Conservation (phyloP, 768 basidiomycete species). For the Suillus ampliporus region DNA sequence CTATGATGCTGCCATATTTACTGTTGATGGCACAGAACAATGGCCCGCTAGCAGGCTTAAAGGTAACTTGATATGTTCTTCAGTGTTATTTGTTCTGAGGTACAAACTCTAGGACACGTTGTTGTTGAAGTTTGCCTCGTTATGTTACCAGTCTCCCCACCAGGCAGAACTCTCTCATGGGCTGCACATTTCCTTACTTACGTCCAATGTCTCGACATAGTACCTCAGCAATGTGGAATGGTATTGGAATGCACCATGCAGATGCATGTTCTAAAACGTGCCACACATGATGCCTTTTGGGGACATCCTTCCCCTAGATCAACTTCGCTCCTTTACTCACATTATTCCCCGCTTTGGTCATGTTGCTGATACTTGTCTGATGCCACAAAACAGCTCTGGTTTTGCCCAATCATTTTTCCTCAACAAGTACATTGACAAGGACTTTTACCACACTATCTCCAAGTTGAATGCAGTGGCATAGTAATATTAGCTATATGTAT, state of each 20-base stretch:
- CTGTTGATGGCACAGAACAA: conserved; percentile 19
- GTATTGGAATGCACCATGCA: conserved; percentile 20
- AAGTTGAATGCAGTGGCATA: no score
- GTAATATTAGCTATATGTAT: no score
- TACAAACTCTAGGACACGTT: conserved; percentile 14
- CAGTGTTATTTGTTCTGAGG: neutral
- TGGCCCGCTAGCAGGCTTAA: conserved; percentile 22
- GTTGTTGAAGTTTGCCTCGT: conserved; percentile 24
- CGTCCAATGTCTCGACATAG: conserved; percentile 28
- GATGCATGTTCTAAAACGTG: conserved; percentile 29
- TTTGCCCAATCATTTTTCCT: conserved; percentile 30
- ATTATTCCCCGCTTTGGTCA: conserved; percentile 33
- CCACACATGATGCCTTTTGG: conserved; percentile 22
- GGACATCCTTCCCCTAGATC: conserved; percentile 31
- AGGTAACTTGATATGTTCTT: conserved; percentile 11
- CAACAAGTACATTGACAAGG: conserved; percentile 41
- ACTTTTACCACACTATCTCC: conserved; percentile 15
- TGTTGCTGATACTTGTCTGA: conserved; percentile 29
- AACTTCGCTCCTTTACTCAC: conserved; percentile 28
- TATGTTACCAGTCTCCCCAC: conserved; percentile 16
- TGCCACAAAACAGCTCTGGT: conserved; percentile 23
- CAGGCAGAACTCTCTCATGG: neutral
- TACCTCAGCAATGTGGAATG: conserved; percentile 18
- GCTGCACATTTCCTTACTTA: conserved; percentile 29
- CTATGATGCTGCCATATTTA: conserved; percentile 28